These are phyloP conservation scores for Cyclotella atomus DNA, from an alignment of 108 stramenopile genomes.

Conservation along the genomic window DNA sequence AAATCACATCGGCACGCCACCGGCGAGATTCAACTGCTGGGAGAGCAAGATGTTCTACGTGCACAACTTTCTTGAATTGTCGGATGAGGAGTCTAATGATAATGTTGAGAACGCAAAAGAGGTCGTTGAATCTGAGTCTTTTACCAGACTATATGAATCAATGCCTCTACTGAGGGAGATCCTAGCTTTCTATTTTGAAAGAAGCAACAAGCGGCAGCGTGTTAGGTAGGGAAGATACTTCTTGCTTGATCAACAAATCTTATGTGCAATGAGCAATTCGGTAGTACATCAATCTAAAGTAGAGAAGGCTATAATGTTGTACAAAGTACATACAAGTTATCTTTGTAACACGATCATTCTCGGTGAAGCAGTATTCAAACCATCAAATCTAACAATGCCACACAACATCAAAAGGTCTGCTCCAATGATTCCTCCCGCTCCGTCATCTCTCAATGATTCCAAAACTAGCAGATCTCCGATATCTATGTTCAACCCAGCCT, in stretches of 20 bases:
- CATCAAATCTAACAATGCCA: conserved; percentile 43
- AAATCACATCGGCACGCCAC: neutral
- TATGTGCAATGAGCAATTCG: no score
- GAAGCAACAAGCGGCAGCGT: no score
- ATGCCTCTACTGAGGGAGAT: no score
- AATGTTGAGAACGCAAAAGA: no score
- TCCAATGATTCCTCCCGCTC: conserved; percentile 77
- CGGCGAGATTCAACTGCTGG: neutral
- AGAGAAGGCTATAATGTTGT: no score
- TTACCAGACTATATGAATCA: no score
- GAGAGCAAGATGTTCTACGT: neutral
- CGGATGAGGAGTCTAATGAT: no score
- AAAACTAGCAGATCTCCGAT: conserved; percentile 78
- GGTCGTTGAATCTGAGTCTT: no score
- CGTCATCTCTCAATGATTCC: conserved; percentile 54
- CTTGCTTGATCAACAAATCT: no score
- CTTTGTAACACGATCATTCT: conserved; percentile 23
- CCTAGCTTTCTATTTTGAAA: no score
- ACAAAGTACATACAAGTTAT: neutral
- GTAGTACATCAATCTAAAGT: no score
- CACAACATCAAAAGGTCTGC: conserved; percentile 71
- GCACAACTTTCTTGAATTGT: neutral
- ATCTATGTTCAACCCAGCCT: conserved; percentile 54
- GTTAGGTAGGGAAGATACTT: no score
- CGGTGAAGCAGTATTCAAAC: conserved; percentile 27